Evolutionary conservation across 2,329 filamentous ascomycete species (phyloP), one percentile per base, ranked within the genome.

Genomic region (Lachnellula occidentalis): DNA sequence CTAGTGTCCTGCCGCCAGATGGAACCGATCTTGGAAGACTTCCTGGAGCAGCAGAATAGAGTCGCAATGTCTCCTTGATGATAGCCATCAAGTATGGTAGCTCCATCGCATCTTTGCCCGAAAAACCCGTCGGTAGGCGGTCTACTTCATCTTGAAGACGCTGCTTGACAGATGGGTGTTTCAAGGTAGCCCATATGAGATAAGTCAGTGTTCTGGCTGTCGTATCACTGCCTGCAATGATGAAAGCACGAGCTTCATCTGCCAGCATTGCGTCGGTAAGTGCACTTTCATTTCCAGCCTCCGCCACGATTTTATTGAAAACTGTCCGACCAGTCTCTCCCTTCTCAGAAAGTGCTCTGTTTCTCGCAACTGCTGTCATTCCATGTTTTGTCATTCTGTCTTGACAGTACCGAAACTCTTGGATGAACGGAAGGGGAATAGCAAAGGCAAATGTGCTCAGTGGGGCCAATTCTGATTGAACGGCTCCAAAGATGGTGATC

Each of bases 161-260:
- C n/a, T 22, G 12, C 39, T 49, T 39, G 12, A 54, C n/a, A n/a
- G 43, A 21, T 17, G 48, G 41, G 17, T 52, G 27, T 11, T 57
- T 57, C 31, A 57, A 39, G 15, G 54, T 41, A 5, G 46, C 49
- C 57, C 55, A 59, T 12, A 57, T 42, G 14, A 59, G 45, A 55
- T 57, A 59, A 5, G 71, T 69, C 37, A 76, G 57, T 1, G 71
- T 69, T 0, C 67, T 67, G 15, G 72, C 66, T 0, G 72, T 74
- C 11, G 73, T 76, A 56, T 75, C 74, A 37, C 67, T 71, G 5
- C 70, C 70, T 31, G 70, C 70, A 36, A 71, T 64, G 17, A 72
- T 68, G 34, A 72, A 41, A 11, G 42, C 46, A 15, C 43, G 42
- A 5, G 57, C 57, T 51, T 59, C 54, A 5, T 31, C 27, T n/a